Evolutionary conservation across 345 rosid species (phyloP).

Genomic region (Streptanthus diversifolius): DNA sequence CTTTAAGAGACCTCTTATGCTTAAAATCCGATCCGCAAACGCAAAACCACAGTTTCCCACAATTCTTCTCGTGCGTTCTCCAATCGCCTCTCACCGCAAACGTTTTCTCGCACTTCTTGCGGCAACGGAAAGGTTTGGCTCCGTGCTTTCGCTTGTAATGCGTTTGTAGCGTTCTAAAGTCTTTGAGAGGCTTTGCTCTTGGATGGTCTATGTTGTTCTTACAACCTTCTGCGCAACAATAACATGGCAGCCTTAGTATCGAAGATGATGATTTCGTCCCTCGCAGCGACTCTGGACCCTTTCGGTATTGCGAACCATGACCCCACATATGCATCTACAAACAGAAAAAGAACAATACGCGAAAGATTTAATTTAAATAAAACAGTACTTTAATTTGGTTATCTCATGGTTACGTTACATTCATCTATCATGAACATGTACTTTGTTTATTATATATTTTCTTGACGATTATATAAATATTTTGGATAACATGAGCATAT

Average conservation of each 20-base stretch:
- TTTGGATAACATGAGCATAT: not conserved
- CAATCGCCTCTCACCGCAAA: conserved; percentile 98
- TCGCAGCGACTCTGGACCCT: conserved; percentile 72
- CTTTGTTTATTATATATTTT: not conserved
- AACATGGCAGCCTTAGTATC: conserved; percentile 73
- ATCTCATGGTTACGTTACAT: not conserved
- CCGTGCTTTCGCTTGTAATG: conserved; percentile 89
- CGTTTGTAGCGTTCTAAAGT: conserved; percentile 88
- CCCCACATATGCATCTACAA: conserved; percentile 99
- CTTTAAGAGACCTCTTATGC: conserved; percentile 96
- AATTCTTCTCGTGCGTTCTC: conserved; percentile 97
- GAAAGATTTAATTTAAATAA: not conserved
- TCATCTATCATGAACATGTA: not conserved
- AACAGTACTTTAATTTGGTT: not conserved
- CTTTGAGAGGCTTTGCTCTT: conserved; percentile 75
- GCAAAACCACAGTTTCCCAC: conserved; percentile 98
- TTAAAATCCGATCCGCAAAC: conserved; percentile 96
- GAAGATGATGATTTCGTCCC: conserved; percentile 72
- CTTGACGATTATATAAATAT: not conserved
- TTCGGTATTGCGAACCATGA: conserved; percentile 86
- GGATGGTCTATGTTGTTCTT: conserved; percentile 86
- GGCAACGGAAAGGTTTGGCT: conserved; percentile 65
- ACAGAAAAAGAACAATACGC: not conserved
- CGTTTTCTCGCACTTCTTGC: conserved; percentile 72
- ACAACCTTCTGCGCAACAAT: conserved; percentile 79